These are phyloP conservation scores for Excoecaria agallocha DNA, from an alignment of 345 rosid species.

Conservation along the genomic window DNA sequence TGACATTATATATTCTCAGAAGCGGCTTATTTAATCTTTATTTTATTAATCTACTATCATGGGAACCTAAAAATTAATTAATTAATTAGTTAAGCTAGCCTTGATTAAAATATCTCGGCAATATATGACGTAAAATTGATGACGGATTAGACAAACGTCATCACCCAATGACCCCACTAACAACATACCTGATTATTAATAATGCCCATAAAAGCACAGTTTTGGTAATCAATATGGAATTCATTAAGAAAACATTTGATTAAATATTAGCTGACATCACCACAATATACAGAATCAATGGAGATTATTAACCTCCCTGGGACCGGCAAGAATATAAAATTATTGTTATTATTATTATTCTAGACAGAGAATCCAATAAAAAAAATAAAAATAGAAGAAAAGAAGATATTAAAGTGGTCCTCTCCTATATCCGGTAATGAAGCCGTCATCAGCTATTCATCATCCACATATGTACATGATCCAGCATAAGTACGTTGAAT, in stretches of 20 bases:
- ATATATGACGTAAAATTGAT: not conserved
- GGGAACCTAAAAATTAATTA: not conserved
- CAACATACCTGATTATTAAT: not conserved
- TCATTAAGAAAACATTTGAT: no score
- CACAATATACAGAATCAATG: not conserved
- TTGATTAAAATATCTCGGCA: not conserved
- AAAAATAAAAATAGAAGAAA: not conserved
- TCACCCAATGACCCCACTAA: slow-evolving; percentile 7
- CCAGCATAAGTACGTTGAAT: slow-evolving; percentile 2
- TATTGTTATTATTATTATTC: not conserved
- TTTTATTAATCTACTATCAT: not conserved
- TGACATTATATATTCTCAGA: not conserved
- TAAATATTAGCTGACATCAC: not conserved
- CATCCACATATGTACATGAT: not conserved
- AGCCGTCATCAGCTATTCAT: slow-evolving; percentile 2
- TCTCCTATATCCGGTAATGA: not conserved
- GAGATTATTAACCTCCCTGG: no score
- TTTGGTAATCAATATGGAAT: no score
- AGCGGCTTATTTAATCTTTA: no score
- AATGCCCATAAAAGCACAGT: no score
- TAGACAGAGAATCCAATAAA: not conserved
- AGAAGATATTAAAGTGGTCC: not conserved
- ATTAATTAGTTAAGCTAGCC: not conserved
- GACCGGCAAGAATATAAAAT: not conserved
- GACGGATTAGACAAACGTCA: slow-evolving; percentile 7